Percentiles rank a stretch among this genome's conserved stretches.
Evolutionary conservation across 1,139 yeast species (phyloP).

Genomic region (Yamadazyma dushanensis): DNA sequence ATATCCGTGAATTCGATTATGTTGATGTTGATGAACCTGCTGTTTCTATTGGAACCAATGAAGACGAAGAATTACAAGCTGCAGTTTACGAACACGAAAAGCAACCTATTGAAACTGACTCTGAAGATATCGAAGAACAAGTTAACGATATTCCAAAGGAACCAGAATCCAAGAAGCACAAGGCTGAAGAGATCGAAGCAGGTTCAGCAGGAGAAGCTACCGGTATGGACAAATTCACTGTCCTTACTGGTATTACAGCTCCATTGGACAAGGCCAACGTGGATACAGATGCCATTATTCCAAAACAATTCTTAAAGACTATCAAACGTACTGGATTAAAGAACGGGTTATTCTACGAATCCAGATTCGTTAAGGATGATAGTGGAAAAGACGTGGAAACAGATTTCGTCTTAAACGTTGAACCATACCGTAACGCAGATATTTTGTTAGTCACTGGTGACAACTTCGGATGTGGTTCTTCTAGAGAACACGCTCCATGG

Average conservation of each 20-base stretch:
- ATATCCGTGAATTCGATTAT: slow-evolving; percentile 79
- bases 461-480: slow-evolving; percentile 98
- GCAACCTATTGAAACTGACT: slow-evolving; percentile 45
- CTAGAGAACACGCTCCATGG: slow-evolving; percentile 99
- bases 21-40: slow-evolving; percentile 61
- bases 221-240: slow-evolving; percentile 75
- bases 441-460: slow-evolving; percentile 91
- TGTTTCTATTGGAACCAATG: slow-evolving; percentile 55
- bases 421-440: slow-evolving; percentile 77
- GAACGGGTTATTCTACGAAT: slow-evolving; percentile 86
- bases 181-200: slow-evolving; percentile 20
- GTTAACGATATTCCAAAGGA: slow-evolving; percentile 59
- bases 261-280: slow-evolving; percentile 93
- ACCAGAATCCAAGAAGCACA: slow-evolving; percentile 30
- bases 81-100: slow-evolving; percentile 73
- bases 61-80: slow-evolving; percentile 60
- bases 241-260: slow-evolving; percentile 84
- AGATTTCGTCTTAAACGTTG: slow-evolving; percentile 84
- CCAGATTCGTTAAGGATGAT: slow-evolving; percentile 68
- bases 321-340: slow-evolving; percentile 94
- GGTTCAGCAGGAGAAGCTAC: slow-evolving; percentile 21
- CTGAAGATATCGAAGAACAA: slow-evolving; percentile 46
- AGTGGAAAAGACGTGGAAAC: slow-evolving; percentile 79
- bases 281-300: slow-evolving; percentile 97
- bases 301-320: slow-evolving; percentile 95